Evolutionary conservation across 1,284 basidiomycete genomes (phyloP), one percentile per base, ranked within the genome.

Genomic region (Coniophora puteana): DNA sequence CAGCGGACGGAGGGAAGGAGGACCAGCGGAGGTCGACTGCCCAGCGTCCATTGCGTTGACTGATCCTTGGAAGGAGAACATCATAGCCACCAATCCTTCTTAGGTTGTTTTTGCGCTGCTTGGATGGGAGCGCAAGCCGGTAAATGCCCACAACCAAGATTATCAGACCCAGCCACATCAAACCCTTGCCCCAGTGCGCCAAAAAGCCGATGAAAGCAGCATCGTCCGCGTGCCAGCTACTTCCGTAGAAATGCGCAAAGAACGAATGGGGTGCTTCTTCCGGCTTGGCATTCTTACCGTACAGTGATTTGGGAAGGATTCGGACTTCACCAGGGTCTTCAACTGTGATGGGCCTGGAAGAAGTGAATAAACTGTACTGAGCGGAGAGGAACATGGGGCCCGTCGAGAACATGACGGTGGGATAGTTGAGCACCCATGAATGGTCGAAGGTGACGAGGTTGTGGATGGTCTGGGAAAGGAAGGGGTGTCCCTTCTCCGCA

Each of bases 361-460:
- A 72, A 22, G 83, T 78, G 68, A 87, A 93, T 45, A 90, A 71
- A 42, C 89, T 83, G 63, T 93, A 89, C 63, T 95, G 83, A 16
- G 88, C 80, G 3, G 90, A 90, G 18, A 97, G 65, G 68, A 93
- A 91, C 91, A 94, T 92, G 61, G 92, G 84, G 2, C 95, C 95
- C 0, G 96, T 99, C 36, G 92, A 93, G 70, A 99, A 99, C 95
- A 99, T 99, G 68, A 99, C 95, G 25, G 95, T 99, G 23, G 96
- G 95, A 57, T 99, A 99, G 66, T 97, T 94, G 57, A 93, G 80
- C 40, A 96, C 63, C 80, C 91, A 98, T 41, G 82, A 78, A 65
- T 95, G 91, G 67, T 98, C 89, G 62, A 95, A 99, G n/a, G 83
- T 84, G 55, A 83, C 76, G 48, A 98, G 80, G 52, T 85, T 92